Evolutionary conservation across 768 basidiomycete species (phyloP), one percentile per base, ranked within the genome.

Genomic region (Suillus variegatus): DNA sequence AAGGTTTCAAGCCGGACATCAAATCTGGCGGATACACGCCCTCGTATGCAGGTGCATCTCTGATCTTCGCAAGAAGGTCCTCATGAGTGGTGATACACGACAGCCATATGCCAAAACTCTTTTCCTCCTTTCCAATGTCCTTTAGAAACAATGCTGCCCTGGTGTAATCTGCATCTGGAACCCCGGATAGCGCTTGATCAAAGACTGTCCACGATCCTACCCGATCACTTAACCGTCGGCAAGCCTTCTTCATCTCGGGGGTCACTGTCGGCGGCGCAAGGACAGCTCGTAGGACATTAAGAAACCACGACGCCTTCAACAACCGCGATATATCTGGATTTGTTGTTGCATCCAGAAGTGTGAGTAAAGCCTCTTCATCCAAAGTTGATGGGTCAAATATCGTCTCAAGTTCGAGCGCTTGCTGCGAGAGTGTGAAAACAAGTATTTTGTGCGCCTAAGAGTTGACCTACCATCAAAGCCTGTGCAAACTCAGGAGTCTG

Each of bases 101-200:
- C 14, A 93, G 77, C 88, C 88, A 92, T 55, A 89, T 87, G 7
- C 91, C 92, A 61, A 89, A 81, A 2, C 90, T 83, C 64, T 85
- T 82, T 67, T 93, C 92, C 57, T 89, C 88, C 2, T 79, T 74
- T 13, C 86, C 84, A 16, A 92, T 78, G 41, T 92, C 88, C 66
- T 82, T 84, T 28, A 93, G 74, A 70, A 88, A 82, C 6, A 67
- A 73, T 16, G 81, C 82, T n/a, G 86, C 81, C 7, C 73, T 74
- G 1, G 69, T 61, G 69, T 88, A 87, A 66, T 90, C 80, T 14
- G 81, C 85, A 2, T 80, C 78, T 0, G 82, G 73, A 68, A 86
- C 86, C 18, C 58, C 58, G 3, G 80, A 81, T 7, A 93, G 77
- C 1, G 87, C 84, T 38, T 90, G 85, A 70, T 88, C 86, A 9